Evolutionary conservation across 306 rosid species (phyloP).

Genomic region (Casuarina equisetifolia): DNA sequence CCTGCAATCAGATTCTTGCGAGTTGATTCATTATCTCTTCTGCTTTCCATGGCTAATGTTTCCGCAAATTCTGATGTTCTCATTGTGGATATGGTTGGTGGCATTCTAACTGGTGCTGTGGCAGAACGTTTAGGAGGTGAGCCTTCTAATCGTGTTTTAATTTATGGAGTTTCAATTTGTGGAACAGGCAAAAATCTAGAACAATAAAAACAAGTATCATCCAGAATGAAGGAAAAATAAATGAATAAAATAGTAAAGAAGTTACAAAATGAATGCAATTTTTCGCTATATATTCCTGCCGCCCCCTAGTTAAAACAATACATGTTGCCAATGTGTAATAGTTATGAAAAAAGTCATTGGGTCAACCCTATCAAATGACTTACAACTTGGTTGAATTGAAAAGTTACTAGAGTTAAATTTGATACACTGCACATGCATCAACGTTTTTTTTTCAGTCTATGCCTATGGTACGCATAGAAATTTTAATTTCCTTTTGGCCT

Average conservation of each 20-base stretch:
- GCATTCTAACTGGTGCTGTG: conserved; percentile 92
- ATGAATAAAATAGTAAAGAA: neutral
- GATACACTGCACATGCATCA: neutral
- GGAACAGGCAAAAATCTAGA: conserved; percentile 3
- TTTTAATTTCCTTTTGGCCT: neutral
- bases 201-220: neutral
- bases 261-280: neutral
- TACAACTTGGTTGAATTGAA: neutral
- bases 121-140: conserved; percentile 96
- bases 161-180: neutral
- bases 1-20: conserved; percentile 69
- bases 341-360: neutral
- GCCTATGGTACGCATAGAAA: neutral
- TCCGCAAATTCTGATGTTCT: conserved; percentile 85
- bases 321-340: neutral
- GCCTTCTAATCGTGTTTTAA: conserved; percentile 17
- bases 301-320: neutral
- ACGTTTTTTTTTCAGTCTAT: neutral
- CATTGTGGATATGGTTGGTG: conserved; percentile 83
- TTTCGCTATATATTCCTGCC: neutral
- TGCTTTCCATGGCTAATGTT: conserved; percentile 84
- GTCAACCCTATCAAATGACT: neutral
- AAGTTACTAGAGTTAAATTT: neutral
- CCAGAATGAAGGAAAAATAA: neutral
- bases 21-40: conserved; percentile 80